Conservation (phyloP, 257 asterid species). For the Nicotiana benthamiana region DNA sequence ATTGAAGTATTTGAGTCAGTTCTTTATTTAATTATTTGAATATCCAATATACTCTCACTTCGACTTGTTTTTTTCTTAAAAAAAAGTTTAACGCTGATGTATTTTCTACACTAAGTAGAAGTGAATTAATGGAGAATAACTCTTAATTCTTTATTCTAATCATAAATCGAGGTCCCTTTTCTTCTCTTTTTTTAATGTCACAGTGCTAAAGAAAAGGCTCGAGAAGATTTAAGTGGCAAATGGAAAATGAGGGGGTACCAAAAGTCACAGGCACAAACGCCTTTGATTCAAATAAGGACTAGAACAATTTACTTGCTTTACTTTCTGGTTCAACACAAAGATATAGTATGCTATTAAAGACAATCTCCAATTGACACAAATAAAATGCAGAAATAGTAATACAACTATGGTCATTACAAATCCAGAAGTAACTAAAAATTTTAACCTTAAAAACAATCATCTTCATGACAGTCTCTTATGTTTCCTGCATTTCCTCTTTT, state of each 20-base stretch:
- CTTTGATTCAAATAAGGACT: neutral
- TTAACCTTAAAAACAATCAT: slow-evolving; percentile 9
- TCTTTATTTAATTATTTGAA: too few relatives aligned
- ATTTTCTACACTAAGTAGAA: too few relatives aligned
- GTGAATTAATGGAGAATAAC: too few relatives aligned
- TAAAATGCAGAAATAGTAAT: neutral
- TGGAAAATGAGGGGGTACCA: neutral
- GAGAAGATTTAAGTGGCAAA: too few relatives aligned
- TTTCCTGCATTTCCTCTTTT: slow-evolving; percentile 11
- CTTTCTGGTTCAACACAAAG: neutral
- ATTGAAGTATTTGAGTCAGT: too few relatives aligned
- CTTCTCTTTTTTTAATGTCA: too few relatives aligned
- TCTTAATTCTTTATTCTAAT: too few relatives aligned
- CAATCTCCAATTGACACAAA: neutral
- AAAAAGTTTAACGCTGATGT: too few relatives aligned
- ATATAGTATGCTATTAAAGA: neutral
- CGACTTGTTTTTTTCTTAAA: too few relatives aligned
- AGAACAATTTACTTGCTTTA: neutral
- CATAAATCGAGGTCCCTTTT: too few relatives aligned
- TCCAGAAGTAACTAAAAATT: slow-evolving; percentile 18
- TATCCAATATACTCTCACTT: too few relatives aligned
- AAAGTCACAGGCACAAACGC: neutral
- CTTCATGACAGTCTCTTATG: slow-evolving; percentile 19
- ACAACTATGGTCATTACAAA: slow-evolving; percentile 10
- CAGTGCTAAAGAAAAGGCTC: too few relatives aligned